Base-by-base conservation (phyloP, 768 basidiomycete species). In the Jaapia argillacea region DNA sequence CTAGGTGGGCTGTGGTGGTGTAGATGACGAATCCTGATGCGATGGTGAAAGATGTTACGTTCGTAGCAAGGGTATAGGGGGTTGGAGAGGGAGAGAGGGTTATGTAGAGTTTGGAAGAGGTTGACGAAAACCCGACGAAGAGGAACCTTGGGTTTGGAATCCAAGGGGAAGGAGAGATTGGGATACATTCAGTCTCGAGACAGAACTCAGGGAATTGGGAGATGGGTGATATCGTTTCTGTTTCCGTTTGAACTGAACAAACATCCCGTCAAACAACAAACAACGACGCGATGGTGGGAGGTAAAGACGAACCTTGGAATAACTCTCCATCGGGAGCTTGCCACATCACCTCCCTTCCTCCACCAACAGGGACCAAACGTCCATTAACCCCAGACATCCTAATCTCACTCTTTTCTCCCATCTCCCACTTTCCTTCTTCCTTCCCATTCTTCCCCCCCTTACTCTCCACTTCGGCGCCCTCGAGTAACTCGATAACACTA, bases 1-100 rank as follows among this genome's bases (percentile, higher is more conserved):
- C 81, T 23, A 87, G 81, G 54, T 98, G 94, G 0, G 84, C 64
- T 5, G 77, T 79, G 0, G 90, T 88, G 1, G 87, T 90, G 62
- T 79, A 94, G 44, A 93, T 81, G 24, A 94, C 64, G 57, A 87
- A 92, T 16, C 77, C 75, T 1, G 85, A 77, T 1, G 83, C 71
- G 12, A 82, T 46, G 14, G 75, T 72, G 60, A 89, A 88, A 0
- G 92, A 94, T 12, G 79, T 87, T 16, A 60, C 74, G 44, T 74
- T 81, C 2, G 63, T 57, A 1, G 76, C 69, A 3, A 86, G 54
- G 1, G 63, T 55, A 10, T 43, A 55, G 6, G 1, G 63, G 41
- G 5, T 50, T 52, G 39, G 55, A 56, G 10, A 58, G 52, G 21
- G 53, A 23, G 53, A 58, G 6, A 59, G 50, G 4, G 72, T 62